Evolutionary conservation across 371 early-diverging fungal genomes (phyloP), one percentile per base, ranked within the genome.

Genomic region (Circinella minor): DNA sequence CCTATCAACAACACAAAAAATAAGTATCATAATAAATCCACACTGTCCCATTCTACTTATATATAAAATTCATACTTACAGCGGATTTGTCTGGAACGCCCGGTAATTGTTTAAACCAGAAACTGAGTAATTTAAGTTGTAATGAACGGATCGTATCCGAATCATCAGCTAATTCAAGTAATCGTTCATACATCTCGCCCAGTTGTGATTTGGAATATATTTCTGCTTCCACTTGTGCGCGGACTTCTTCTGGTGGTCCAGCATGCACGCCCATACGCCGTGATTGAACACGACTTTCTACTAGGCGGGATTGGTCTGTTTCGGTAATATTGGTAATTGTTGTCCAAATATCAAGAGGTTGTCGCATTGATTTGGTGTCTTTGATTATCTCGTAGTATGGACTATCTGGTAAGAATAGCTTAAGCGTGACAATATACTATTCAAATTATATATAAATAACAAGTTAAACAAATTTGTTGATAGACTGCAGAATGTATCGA

Each of bases 181-280:
- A 73, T 8, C 66, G 77, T 57, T 80, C 74, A 34, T 84, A 80
- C 64, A 88, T 82, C 4, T 61, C 46, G 55, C 81, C 78, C 55
- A 91, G 68, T 63, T 89, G 82, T 0, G 93, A 92, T 38, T 82
- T 72, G 11, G 74, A 77, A 65, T 82, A 89, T 7, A 92, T 78
- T 47, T 93, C 92, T 0, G 77, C 80, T 55, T 81, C 81, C 0
- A 92, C 92, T 48, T 87, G 77, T 2, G 67, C 75, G 36, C 83
- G 81, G 36, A 93, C 80, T 55, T 81, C 81, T 20, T 80, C 82
- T 10, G 87, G 70, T 5, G 92, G 88, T 6, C 90, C 90, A 0
- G 93, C 91, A 34, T 88, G 89, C 5, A 96, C 78, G 55, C 95
- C 74, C 43, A 88, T 87, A 27, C 92, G 82, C 38, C 95, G 86